A percentile compares a stretch with the other conserved stretches of the same genome.
Evolutionary conservation across 768 basidiomycete species (phyloP).

Genomic region (Russula foetens): DNA sequence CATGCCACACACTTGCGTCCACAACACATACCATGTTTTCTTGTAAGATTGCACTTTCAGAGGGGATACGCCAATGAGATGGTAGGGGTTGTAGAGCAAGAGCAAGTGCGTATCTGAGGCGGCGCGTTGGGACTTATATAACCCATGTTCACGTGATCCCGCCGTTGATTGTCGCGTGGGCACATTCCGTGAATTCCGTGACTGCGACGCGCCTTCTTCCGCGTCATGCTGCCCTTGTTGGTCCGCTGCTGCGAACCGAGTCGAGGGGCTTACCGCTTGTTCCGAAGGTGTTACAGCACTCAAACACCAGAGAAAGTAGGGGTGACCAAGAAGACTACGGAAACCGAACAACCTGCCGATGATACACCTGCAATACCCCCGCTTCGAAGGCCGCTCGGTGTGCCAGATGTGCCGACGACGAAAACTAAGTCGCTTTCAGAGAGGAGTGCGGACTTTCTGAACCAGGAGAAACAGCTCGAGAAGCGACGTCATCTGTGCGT

Average conservation of each 20-base stretch:
- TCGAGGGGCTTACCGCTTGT: background rate
- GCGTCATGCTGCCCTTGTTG: background rate
- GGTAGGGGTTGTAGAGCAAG: slow-evolving; percentile 12
- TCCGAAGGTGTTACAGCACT: background rate
- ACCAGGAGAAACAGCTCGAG: slow-evolving; percentile 59
- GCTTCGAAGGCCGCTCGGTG: slow-evolving; percentile 70
- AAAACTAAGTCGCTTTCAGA: slow-evolving; percentile 34
- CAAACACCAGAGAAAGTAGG: background rate
- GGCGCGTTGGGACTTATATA: slow-evolving; percentile 11
- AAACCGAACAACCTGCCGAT: background rate
- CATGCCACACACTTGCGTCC: background rate
- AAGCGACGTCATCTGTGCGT: slow-evolving; percentile 56
- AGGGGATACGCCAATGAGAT: background rate
- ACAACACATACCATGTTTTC: slow-evolving; percentile 7
- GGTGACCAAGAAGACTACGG: background rate
- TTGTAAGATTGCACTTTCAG: background rate
- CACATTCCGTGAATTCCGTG: background rate
- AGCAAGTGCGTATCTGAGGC: background rate
- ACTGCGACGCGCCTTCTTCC: background rate
- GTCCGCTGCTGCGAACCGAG: background rate
- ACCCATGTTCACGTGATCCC: background rate
- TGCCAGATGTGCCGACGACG: slow-evolving; percentile 51
- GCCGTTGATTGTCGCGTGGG: background rate
- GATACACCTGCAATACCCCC: slow-evolving; percentile 21
- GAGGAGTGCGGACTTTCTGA: slow-evolving; percentile 59